These are phyloP conservation scores for Zasmidium citrigriseum DNA, from an alignment of 2,329 filamentous ascomycete species.

Conservation along the genomic window DNA sequence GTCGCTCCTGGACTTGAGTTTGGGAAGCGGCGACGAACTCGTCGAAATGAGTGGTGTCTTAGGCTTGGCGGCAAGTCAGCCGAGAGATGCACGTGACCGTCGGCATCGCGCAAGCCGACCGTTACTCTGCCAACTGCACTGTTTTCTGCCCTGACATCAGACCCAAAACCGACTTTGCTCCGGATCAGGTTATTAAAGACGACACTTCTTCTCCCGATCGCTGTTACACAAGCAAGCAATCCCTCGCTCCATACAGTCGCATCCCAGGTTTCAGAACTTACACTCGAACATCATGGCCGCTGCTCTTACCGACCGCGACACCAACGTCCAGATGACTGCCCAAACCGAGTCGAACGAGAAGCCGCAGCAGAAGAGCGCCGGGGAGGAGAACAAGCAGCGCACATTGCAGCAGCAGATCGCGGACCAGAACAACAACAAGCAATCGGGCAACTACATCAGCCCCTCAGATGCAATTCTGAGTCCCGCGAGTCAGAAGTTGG, in stretches of 20 bases:
- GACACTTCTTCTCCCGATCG: not conserved
- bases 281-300: conserved; percentile 21
- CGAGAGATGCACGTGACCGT: too few species aligned
- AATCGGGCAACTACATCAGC: conserved; percentile 65
- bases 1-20: conserved; percentile 1
- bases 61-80: too few species aligned
- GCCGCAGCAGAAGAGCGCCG: conserved; percentile 6
- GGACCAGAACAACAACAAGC: conserved; percentile 17
- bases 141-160: not conserved
- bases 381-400: conserved; percentile 25
- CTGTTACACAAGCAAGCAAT: conserved; percentile 12
- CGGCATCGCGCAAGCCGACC: not conserved
- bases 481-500: conserved; percentile 80
- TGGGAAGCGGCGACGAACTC: not conserved
- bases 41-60: not conserved
- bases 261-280: conserved; percentile 15
- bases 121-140: conserved; percentile 1
- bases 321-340: conserved; percentile 25
- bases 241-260: not conserved
- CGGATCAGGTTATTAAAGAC: not conserved
- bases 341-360: conserved; percentile 6
- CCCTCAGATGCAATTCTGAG: conserved; percentile 90
- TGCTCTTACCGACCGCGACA: conserved; percentile 27
- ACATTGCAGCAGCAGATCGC: conserved; percentile 21
- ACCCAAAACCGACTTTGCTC: not conserved